Conservation (phyloP, 495 filamentous ascomycete genomes). For the Penicillium pancosmium region DNA sequence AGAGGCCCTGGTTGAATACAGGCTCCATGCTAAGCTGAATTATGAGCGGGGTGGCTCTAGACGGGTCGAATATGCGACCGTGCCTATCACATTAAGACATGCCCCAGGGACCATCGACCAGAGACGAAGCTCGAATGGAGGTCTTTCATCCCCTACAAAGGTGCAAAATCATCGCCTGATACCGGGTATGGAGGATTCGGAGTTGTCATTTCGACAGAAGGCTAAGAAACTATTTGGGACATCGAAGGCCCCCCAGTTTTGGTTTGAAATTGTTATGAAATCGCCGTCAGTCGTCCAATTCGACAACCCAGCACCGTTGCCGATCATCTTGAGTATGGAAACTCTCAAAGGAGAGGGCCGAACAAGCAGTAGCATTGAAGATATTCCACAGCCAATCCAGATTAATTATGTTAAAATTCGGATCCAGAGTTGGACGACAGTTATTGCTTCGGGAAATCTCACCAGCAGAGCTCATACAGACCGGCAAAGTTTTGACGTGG, state of each 20-base stretch:
- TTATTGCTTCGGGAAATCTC: not conserved
- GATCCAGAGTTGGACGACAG: slow-evolving; percentile 2
- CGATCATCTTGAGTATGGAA: slow-evolving; percentile 12
- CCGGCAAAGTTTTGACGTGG: not conserved
- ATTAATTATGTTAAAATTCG: slow-evolving; percentile 4
- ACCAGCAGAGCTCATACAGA: not conserved
- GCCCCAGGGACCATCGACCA: not conserved
- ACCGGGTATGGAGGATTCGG: slow-evolving; percentile 18
- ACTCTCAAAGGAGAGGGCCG: not conserved
- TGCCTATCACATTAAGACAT: slow-evolving; percentile 14
- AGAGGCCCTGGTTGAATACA: slow-evolving; percentile 23
- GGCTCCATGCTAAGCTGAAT: slow-evolving; percentile 15
- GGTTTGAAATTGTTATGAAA: slow-evolving; percentile 8
- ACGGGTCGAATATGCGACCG: slow-evolving; percentile 8
- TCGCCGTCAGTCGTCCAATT: slow-evolving; percentile 17
- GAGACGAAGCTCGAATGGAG: not conserved
- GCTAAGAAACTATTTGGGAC: slow-evolving; percentile 20
- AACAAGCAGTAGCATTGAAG: slow-evolving; percentile 5
- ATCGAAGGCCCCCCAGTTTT: slow-evolving; percentile 22
- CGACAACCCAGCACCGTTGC: slow-evolving; percentile 14
- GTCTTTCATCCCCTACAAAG: not conserved
- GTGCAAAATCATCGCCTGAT: slow-evolving; percentile 22
- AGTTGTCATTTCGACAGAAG: slow-evolving; percentile 22
- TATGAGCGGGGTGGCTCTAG: slow-evolving; percentile 13
- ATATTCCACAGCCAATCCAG: slow-evolving; percentile 7